Percentiles rank a stretch among this genome's conserved stretches.
phyloP scores from a whole-genome alignment of 2,329 filamentous ascomycete genomes.

The Neofusicoccum laricinum region DNA sequence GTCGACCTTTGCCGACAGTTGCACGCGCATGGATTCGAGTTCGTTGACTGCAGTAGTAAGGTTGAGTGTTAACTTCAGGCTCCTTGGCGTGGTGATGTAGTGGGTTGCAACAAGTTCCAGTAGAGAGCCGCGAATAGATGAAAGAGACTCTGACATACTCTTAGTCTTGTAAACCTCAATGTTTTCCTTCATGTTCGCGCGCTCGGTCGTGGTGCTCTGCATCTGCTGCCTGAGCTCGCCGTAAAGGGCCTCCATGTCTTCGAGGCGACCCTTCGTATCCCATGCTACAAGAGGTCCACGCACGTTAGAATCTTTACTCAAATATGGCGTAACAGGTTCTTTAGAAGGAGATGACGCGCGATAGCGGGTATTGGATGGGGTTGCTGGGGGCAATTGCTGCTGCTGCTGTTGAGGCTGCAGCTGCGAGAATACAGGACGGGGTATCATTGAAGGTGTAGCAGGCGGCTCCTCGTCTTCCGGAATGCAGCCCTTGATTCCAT shows the following conservation, averaged over 20 bases:
- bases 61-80: slow-evolving; percentile 18
- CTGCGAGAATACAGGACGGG: slow-evolving; percentile 13
- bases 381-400: not conserved
- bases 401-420: slow-evolving; percentile 18
- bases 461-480: slow-evolving; percentile 15
- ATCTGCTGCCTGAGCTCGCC: slow-evolving; percentile 70
- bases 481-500: not conserved
- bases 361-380: not conserved
- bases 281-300: slow-evolving; percentile 61
- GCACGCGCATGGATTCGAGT: slow-evolving; percentile 52
- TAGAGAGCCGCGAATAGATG: slow-evolving; percentile 4
- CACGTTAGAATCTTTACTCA: slow-evolving; percentile 71
- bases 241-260: slow-evolving; percentile 73
- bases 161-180: slow-evolving; percentile 71
- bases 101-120: slow-evolving; percentile 3
- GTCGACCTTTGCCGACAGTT: slow-evolving; percentile 52
- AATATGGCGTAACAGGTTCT: slow-evolving; percentile 43
- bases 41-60: slow-evolving; percentile 48
- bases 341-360: slow-evolving; percentile 9
- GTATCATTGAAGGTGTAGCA: slow-evolving; percentile 15
- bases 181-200: slow-evolving; percentile 68
- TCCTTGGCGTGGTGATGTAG: slow-evolving; percentile 13
- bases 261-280: slow-evolving; percentile 75
- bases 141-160: slow-evolving; percentile 52
- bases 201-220: slow-evolving; percentile 64